Conservation (phyloP, 345 rosid species). For the Sisymbrium irio region DNA sequence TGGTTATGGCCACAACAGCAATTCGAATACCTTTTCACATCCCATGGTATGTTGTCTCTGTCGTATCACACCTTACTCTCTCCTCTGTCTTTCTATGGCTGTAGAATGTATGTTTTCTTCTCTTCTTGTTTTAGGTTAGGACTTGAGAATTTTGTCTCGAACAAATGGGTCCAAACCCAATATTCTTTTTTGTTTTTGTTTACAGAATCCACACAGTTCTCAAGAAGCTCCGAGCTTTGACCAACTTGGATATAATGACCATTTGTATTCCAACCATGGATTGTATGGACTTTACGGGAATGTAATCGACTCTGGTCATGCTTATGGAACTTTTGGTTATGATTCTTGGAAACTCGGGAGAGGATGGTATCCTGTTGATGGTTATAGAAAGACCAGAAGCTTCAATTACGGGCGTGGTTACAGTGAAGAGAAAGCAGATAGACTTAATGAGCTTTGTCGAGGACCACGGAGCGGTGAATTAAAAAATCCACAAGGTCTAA, state of each 20-base stretch:
- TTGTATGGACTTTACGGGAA: conserved; percentile 58
- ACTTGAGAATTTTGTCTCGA: neutral
- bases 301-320: conserved; percentile 43
- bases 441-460: conserved; percentile 72
- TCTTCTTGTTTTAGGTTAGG: neutral
- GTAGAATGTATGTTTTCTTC: neutral
- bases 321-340: conserved; percentile 52
- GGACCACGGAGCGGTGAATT: conserved; percentile 67
- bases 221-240: conserved; percentile 44
- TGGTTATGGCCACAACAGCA: conserved; percentile 46
- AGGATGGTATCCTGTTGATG: conserved; percentile 61
- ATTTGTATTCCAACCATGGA: conserved; percentile 48
- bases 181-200: neutral
- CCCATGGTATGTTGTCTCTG: conserved; percentile 42
- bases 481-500: conserved; percentile 45
- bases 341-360: conserved; percentile 59
- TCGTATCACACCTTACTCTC: neutral
- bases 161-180: neutral
- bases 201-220: conserved; percentile 47
- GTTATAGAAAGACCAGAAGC: conserved; percentile 49
- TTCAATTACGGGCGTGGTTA: conserved; percentile 40
- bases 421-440: conserved; percentile 62
- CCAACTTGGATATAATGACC: conserved; percentile 48
- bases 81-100: neutral
- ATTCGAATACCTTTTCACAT: conserved; percentile 35